Base-by-base conservation (phyloP, 768 basidiomycete genomes). In the Stropharia rugosoannulata region DNA sequence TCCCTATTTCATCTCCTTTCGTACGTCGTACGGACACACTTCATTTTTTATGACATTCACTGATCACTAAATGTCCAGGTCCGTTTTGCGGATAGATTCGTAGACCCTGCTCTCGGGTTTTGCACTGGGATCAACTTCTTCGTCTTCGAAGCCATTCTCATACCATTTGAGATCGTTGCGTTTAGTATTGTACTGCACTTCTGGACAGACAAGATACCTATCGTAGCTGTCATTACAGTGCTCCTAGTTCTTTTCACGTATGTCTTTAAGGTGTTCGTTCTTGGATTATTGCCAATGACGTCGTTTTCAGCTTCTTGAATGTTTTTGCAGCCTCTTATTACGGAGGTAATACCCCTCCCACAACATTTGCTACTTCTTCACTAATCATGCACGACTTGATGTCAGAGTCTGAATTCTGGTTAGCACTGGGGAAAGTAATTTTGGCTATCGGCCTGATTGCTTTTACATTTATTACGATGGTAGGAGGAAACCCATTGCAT, bases 1-100 rank as follows among this genome's bases (percentile, higher is more conserved):
- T 89, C 5, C 90, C 90, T 5, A 84, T 91, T 60, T 83, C 87
- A 5, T 89, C 90, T 5, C 85, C 87, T 5, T 90, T 90, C 66
- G 84, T 88, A 56, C 39, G 77, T 65, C 45, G 55, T 18, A 19
- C n/a, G 10, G 25, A 36, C 37, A 36, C 37, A 1, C 43, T 46
- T 37, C n/a, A 1, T 22, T 32, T 51, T 12, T 22, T 42, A 27
- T 32, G 10, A 40, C 11, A 41, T n/a, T 19, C 35, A 40, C 15
- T 41, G 7, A 41, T 35, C 25, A 46, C 39, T 16, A 19, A 27
- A 36, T 32, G 11, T 18, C 38, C 57, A 79, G 78, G 74, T 81
- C 25, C 83, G 87, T 58, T 90, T 80, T 65, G 81, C 81, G 40
- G 79, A 82, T 58, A 75, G 73, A 49, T 84, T 80, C 58, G 80